phyloP scores from a whole-genome alignment of 1,284 basidiomycete genomes.

The Leccinum pachyderme region DNA sequence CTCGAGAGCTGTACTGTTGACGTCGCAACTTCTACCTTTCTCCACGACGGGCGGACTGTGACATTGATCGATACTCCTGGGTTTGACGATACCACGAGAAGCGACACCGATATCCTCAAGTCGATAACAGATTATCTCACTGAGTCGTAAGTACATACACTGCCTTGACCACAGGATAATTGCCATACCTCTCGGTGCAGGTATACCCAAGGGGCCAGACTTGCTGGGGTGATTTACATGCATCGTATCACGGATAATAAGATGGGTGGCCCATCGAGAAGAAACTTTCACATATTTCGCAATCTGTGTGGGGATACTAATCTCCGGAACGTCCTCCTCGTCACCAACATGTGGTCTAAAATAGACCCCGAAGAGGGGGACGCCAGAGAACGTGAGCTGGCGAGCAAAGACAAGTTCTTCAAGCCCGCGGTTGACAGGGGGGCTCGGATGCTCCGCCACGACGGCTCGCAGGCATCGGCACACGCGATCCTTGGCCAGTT shows the following conservation, averaged over 20 bases:
- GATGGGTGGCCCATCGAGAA: constrained; percentile 46
- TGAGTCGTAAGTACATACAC: constrained; percentile 24
- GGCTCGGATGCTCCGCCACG: constrained; percentile 38
- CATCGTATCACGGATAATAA: constrained; percentile 51
- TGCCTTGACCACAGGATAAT: neutral
- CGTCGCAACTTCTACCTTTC: constrained; percentile 30
- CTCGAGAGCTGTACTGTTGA: constrained; percentile 36
- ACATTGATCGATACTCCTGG: constrained; percentile 39
- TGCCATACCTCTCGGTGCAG: constrained; percentile 20
- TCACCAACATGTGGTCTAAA: constrained; percentile 50
- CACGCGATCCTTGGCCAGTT: constrained; percentile 33
- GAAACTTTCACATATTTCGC: constrained; percentile 49
- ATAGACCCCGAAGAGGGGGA: constrained; percentile 32
- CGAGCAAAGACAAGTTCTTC: constrained; percentile 39
- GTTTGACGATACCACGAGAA: constrained; percentile 38
- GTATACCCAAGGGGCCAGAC: constrained; percentile 35
- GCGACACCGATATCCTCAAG: constrained; percentile 37
- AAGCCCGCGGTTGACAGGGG: constrained; percentile 40
- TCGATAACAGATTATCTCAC: constrained; percentile 33
- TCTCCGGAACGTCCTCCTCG: constrained; percentile 44
- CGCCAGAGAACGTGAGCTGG: constrained; percentile 35
- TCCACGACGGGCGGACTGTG: constrained; percentile 24
- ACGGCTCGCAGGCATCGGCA: constrained; percentile 33
- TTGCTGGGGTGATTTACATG: constrained; percentile 52
- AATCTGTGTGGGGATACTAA: constrained; percentile 49